Evolutionary conservation across 495 filamentous ascomycete genomes (phyloP), one percentile per base, ranked within the genome.

Genomic region (Hypomontagnella submonticulosa): DNA sequence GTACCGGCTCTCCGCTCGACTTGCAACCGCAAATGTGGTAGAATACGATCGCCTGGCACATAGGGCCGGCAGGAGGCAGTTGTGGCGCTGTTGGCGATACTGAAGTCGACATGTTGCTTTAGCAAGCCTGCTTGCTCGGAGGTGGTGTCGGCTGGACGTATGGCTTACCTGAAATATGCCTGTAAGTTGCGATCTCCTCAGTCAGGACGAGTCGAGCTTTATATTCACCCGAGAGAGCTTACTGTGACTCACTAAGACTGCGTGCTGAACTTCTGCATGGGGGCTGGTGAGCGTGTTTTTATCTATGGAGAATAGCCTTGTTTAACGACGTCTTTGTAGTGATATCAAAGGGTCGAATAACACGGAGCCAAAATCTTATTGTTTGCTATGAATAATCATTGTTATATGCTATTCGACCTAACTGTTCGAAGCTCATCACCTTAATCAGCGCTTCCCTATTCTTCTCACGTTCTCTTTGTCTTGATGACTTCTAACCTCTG

Each of bases 81-180:
- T 50, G 11, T 4, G 36, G 33, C 9, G 13, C 12, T 5, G 36
- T 42, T 40, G 34, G 20, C 3, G 36, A n/a, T 43, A 10, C 18
- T 20, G 16, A 11, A 19, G 27, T 46, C 10, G 44, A 34, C 55
- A 56, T 63, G 30, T 55, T 52, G 37, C 9, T 56, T n/a, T 41
- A 18, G 60, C 66, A 69, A 69, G 66, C 66, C 60, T 56, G 66
- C 66, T 64, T 69, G 66, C 60, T 50, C 11, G 18, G 49, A 49
- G 30, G 9, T 10, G 41, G 13, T 46, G 13, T 56, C 32, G 11
- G 12, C 3, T 56, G 19, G 10, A 13, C 32, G 30, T 38, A 4
- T 36, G 10, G 1, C 12, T 32, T 18, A n/a, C 40, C 37, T 46
- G 9, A 3, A 2, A 19, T 47, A 27, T 2, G 2, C 23, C 23